Conservation (phyloP, 2,329 filamentous ascomycete genomes). For the Talaromyces sp. region DNA sequence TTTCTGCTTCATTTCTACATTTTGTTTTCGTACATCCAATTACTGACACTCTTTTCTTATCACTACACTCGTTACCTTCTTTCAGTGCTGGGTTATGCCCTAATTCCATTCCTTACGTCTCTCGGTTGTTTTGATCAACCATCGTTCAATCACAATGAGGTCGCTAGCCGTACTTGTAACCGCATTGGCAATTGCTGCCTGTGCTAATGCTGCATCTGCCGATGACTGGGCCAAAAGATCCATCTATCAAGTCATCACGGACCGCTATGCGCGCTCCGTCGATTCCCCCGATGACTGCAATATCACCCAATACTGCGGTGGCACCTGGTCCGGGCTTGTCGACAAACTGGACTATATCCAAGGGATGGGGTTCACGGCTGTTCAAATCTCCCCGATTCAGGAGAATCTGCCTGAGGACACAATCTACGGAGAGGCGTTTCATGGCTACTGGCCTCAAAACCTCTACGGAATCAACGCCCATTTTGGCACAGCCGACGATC, state of each 20-base stretch:
- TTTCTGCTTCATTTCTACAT: background rate
- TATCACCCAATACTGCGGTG: constrained; percentile 42
- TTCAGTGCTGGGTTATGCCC: background rate
- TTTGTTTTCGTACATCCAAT: background rate
- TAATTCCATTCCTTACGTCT: background rate
- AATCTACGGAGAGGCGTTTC: constrained; percentile 41
- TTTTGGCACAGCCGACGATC: constrained; percentile 43
- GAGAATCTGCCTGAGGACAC: constrained; percentile 30
- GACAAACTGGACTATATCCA: constrained; percentile 47
- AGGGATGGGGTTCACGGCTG: constrained; percentile 43
- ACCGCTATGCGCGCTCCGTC: constrained; percentile 36
- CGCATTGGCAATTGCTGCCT: background rate
- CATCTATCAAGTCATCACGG: constrained; percentile 43
- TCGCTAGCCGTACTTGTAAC: background rate
- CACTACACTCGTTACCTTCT: background rate
- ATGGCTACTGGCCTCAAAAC: constrained; percentile 47
- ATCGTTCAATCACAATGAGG: background rate
- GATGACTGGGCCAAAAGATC: constrained; percentile 36
- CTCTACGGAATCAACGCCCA: constrained; percentile 45
- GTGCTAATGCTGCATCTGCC: constrained; percentile 19
- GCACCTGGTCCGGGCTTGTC: constrained; percentile 45
- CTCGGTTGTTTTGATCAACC: background rate
- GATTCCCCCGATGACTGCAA: constrained; percentile 23
- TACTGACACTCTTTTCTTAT: background rate
- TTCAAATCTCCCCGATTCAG: constrained; percentile 41